Base-by-base conservation (phyloP, 2,329 filamentous ascomycete genomes). In the Clonostachys chloroleuca region DNA sequence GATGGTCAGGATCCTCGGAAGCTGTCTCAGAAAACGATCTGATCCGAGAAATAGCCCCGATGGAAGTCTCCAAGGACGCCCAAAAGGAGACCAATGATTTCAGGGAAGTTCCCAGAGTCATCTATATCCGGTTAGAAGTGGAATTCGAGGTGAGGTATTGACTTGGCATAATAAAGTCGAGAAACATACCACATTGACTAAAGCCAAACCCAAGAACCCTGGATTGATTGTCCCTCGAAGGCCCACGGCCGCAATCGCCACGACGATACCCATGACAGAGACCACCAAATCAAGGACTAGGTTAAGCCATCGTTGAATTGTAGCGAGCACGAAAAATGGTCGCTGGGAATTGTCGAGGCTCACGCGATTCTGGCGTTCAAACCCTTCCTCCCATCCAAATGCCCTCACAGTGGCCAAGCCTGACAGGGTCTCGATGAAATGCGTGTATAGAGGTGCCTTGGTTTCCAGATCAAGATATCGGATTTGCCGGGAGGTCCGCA, bases 401-500 rank as follows among this genome's bases (percentile, higher is more conserved):
- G 76, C 70, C 8, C 76, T 71, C 39, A 81, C 70, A 1, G 72
- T 78, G 1, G 65, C 53, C 1, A 80, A 49, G 0, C 76, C 77
- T 5, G 64, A 60, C 0, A 77, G 55, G 1, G 70, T 72, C 51
- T 80, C 77, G 5, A 66, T 62, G 50, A 79, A 78, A 39, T 79
- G 72, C 1, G 73, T 72, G 52, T 73, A 77, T 1, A 80, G 62
- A 2, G 73, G 71, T 1, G 69, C 66, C 48, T 73, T 72, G 17
- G 68, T 63, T 54, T 80, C 77, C 1, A 80, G 59, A 44, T 80
- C 77, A 3, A 80, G 60, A 7, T 75, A 66, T 12, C 77, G 66
- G 24, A 80, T 57, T 52, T 78, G 75, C 0, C 75, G 68, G 0
- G 75, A 78, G 0, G 77, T 80, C 1, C 72, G 67, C 4, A 80